Conservation (phyloP, 352 stramenopile genomes). For the Phytophthora pseudosyringae region DNA sequence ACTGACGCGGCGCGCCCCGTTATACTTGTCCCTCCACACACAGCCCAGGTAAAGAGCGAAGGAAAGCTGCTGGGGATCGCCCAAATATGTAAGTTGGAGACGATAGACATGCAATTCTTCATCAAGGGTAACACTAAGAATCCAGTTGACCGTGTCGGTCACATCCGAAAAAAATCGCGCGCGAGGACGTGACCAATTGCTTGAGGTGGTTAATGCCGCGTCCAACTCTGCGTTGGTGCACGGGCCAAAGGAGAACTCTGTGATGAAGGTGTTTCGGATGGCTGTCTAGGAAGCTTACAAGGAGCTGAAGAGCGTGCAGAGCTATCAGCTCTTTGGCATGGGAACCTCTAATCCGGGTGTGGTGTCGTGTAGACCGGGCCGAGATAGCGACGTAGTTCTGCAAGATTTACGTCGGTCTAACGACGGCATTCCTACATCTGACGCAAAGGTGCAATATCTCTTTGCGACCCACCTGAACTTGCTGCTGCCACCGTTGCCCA, state of each 20-base stretch:
- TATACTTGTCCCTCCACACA: too few relatives aligned
- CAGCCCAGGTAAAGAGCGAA: too few relatives aligned
- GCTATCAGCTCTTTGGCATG: slow-evolving; percentile 9
- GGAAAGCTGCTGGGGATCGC: slow-evolving; percentile 1
- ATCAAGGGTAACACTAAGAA: slow-evolving; percentile 14
- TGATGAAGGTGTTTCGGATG: slow-evolving; percentile 9
- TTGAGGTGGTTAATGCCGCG: background rate
- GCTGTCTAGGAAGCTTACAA: slow-evolving; percentile 1
- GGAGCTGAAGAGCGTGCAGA: slow-evolving; percentile 2
- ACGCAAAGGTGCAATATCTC: background rate
- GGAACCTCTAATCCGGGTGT: background rate
- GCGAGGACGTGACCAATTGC: background rate
- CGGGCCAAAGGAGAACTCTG: background rate
- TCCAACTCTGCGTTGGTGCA: slow-evolving; percentile 3
- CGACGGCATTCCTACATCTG: background rate
- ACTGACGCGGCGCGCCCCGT: too few relatives aligned
- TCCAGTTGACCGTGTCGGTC: slow-evolving; percentile 3
- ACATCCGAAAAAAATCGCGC: slow-evolving; percentile 7
- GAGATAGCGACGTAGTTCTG: background rate
- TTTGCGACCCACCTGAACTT: background rate
- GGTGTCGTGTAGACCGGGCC: background rate
- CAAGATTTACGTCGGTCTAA: background rate
- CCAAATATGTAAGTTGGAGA: background rate
- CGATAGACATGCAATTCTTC: background rate
- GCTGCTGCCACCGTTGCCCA: slow-evolving; percentile 1